Conservation (phyloP, 106 monocot genomes). For the Agapanthus africanus region DNA sequence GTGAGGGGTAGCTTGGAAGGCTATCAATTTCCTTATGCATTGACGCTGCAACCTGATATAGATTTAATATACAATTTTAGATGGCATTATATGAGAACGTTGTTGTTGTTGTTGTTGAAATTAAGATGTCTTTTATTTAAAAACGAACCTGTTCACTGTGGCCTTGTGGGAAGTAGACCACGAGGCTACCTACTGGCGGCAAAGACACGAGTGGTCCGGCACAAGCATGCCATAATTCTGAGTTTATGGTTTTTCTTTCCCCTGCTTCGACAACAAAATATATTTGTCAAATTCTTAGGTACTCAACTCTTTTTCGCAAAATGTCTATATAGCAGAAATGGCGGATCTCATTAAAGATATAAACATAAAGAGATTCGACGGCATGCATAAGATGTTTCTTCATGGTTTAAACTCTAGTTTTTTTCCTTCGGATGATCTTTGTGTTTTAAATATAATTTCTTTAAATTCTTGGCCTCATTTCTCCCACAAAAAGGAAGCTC, state of each 20-base stretch:
- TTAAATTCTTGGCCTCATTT: too few species aligned
- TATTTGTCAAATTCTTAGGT: too few species aligned
- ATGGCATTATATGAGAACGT: too few species aligned
- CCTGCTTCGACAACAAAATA: conserved; percentile 45
- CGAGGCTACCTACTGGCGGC: conserved; percentile 73
- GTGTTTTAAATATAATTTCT: too few species aligned
- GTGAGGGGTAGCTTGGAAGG: conserved; percentile 67
- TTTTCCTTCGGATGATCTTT: too few species aligned
- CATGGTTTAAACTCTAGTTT: too few species aligned
- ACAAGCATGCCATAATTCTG: conserved; percentile 97
- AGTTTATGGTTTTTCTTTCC: conserved; percentile 66
- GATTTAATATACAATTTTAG: conserved; percentile 10
- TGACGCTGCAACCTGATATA: conserved; percentile 74
- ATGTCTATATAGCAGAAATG: too few species aligned
- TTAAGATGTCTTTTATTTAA: too few species aligned
- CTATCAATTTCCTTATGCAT: conserved; percentile 72
- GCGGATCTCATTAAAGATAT: neutral
- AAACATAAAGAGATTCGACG: neutral
- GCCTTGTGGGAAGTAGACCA: too few species aligned
- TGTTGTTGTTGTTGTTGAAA: too few species aligned
- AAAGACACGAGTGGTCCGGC: conserved; percentile 79
- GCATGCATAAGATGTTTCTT: neutral
- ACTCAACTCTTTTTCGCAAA: too few species aligned
- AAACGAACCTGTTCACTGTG: conserved; percentile 67
- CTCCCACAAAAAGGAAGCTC: too few species aligned